Percentiles rank a stretch among this genome's conserved stretches.
Conservation (phyloP, 768 basidiomycete genomes). For the Dioszegia crocea region DNA sequence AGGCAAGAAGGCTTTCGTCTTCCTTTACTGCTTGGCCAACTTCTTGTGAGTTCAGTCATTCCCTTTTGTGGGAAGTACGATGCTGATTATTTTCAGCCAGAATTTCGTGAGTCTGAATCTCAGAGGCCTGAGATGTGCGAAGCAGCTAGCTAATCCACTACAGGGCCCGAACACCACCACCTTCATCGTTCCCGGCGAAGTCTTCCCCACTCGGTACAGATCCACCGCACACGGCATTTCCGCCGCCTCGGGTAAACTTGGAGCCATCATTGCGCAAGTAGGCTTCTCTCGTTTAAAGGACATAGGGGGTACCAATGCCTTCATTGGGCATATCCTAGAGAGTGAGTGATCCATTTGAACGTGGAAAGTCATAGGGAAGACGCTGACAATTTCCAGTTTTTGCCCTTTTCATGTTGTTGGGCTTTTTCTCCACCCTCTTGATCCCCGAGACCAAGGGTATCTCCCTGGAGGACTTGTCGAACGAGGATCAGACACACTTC, state of each 20-base stretch:
- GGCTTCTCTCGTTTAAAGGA: constrained; percentile 48
- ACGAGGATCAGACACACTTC: constrained; percentile 20
- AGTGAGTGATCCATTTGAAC: not conserved
- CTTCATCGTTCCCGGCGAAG: constrained; percentile 48
- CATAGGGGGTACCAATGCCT: constrained; percentile 45
- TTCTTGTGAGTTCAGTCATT: constrained; percentile 37
- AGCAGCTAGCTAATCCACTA: not conserved
- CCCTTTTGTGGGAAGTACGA: no score
- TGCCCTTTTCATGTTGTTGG: constrained; percentile 48
- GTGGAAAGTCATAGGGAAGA: not conserved
- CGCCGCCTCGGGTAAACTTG: constrained; percentile 51
- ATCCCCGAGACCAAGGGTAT: constrained; percentile 49
- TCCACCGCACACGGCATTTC: constrained; percentile 49
- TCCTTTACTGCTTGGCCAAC: constrained; percentile 51
- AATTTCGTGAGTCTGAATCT: not conserved
- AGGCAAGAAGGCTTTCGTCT: constrained; percentile 44
- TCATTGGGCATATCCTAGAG: constrained; percentile 47
- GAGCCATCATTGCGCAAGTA: constrained; percentile 52
- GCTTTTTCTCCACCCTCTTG: constrained; percentile 46
- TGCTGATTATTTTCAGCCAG: not conserved
- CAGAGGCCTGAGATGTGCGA: no score
- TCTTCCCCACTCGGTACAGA: constrained; percentile 51
- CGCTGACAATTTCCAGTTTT: constrained; percentile 25
- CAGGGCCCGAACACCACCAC: constrained; percentile 20
- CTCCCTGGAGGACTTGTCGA: constrained; percentile 22